Percentiles rank a stretch among this genome's conserved stretches.
Conservation (phyloP, 2,329 filamentous ascomycete genomes). For the Xylariaceae sp. region DNA sequence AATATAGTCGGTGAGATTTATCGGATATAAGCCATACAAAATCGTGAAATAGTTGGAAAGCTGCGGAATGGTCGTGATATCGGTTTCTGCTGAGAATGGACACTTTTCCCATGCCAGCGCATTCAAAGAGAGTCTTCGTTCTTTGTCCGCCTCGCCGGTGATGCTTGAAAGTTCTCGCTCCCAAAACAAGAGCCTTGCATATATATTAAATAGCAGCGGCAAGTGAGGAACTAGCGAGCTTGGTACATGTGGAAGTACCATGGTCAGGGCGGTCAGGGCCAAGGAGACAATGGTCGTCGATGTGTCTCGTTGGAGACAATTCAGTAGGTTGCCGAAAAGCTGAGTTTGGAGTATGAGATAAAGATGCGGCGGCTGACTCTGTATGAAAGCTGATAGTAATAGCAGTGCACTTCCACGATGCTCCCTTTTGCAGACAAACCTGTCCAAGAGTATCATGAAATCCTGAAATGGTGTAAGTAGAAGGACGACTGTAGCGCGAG, state of each 20-base stretch:
- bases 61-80: constrained; percentile 63
- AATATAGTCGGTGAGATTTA: constrained; percentile 85
- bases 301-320: constrained; percentile 73
- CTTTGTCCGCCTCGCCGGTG: constrained; percentile 39
- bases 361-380: constrained; percentile 75
- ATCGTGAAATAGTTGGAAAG: constrained; percentile 76
- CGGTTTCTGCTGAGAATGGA: constrained; percentile 58
- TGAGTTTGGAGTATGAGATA: constrained; percentile 70
- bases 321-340: constrained; percentile 68
- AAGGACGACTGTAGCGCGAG: constrained; percentile 13
- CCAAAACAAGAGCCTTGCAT: constrained; percentile 78
- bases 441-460: constrained; percentile 64
- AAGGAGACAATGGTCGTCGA: constrained; percentile 75
- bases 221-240: constrained; percentile 66
- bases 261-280: constrained; percentile 71
- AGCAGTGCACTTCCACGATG: constrained; percentile 63
- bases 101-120: constrained; percentile 62
- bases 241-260: constrained; percentile 80
- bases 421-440: constrained; percentile 62
- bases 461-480: constrained; percentile 44
- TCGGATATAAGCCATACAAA: constrained; percentile 77
- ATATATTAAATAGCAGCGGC: constrained; percentile 76
- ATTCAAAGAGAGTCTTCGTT: constrained; percentile 29
- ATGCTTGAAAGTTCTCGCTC: constrained; percentile 52
- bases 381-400: constrained; percentile 70